These are phyloP conservation scores for Glomus cerebriforme DNA, from an alignment of 192 early-diverging fungal genomes.

Conservation along the genomic window DNA sequence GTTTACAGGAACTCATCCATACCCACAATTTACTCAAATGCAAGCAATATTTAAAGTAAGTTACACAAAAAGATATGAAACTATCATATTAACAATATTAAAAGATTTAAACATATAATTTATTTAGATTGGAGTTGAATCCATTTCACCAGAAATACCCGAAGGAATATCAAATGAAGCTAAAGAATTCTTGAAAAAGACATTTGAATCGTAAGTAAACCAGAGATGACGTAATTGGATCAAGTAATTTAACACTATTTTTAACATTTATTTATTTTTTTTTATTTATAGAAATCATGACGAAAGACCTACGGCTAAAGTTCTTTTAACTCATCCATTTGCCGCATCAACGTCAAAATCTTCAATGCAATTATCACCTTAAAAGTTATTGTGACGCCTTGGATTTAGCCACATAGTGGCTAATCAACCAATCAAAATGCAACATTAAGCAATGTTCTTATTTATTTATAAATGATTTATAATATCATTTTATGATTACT, in stretches of 20 bases:
- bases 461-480: too few species aligned
- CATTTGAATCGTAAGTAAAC: slow-evolving; percentile 77
- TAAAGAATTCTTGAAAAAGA: slow-evolving; percentile 70
- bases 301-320: slow-evolving; percentile 13
- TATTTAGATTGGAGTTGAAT: slow-evolving; percentile 71
- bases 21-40: slow-evolving; percentile 76
- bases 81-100: too few species aligned
- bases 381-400: not conserved
- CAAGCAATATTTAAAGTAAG: slow-evolving; percentile 78
- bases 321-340: slow-evolving; percentile 28
- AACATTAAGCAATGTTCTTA: too few species aligned
- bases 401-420: too few species aligned
- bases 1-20: slow-evolving; percentile 96
- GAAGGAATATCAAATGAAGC: slow-evolving; percentile 69
- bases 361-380: not conserved
- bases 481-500: too few species aligned
- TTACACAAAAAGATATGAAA: slow-evolving; percentile 44
- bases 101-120: slow-evolving; percentile 60
- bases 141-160: slow-evolving; percentile 82
- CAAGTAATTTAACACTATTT: too few species aligned
- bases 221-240: too few species aligned
- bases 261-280: not conserved
- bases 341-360: not conserved
- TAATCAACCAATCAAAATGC: too few species aligned
- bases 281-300: slow-evolving; percentile 20